Conservation (phyloP, 2,329 filamentous ascomycete species). For the Acrocalymma vagum region DNA sequence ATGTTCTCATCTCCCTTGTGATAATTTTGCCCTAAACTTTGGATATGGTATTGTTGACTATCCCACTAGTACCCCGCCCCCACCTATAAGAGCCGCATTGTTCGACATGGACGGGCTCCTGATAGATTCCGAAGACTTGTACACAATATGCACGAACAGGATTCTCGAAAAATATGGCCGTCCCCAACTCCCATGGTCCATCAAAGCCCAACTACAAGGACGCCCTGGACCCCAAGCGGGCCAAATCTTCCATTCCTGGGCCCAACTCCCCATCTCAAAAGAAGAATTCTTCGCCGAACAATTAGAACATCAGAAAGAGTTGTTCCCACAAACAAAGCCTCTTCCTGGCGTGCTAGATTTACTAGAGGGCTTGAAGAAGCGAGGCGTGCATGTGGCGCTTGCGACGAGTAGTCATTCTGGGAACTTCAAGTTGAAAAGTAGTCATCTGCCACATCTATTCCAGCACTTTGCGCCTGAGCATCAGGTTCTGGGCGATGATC, state of each 20-base stretch:
- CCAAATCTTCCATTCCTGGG: slow-evolving; percentile 80
- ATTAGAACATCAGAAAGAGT: slow-evolving; percentile 69
- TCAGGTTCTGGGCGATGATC: slow-evolving; percentile 85
- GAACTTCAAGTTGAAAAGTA: slow-evolving; percentile 82
- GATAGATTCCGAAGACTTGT: slow-evolving; percentile 90
- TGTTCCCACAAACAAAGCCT: slow-evolving; percentile 78
- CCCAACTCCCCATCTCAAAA: slow-evolving; percentile 77
- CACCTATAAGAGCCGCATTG: slow-evolving; percentile 86
- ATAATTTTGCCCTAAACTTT: too few species aligned
- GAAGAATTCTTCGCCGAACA: slow-evolving; percentile 73
- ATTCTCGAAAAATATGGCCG: slow-evolving; percentile 78
- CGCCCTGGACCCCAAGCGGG: slow-evolving; percentile 65
- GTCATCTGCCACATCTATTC: slow-evolving; percentile 62
- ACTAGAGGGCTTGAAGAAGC: slow-evolving; percentile 66
- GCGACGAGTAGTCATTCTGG: slow-evolving; percentile 78
- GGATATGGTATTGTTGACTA: too few species aligned
- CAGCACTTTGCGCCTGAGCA: slow-evolving; percentile 74
- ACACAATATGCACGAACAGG: slow-evolving; percentile 83
- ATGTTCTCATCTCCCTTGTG: slow-evolving; percentile 4
- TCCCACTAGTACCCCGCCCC: slow-evolving; percentile 53
- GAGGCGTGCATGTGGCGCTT: slow-evolving; percentile 79
- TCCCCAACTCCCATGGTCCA: slow-evolving; percentile 83
- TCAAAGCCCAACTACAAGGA: slow-evolving; percentile 88
- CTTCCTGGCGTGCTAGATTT: slow-evolving; percentile 80
- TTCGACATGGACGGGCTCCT: slow-evolving; percentile 99